Conservation (phyloP, 2,329 filamentous ascomycete genomes). For the Aspergillus fumigatus region DNA sequence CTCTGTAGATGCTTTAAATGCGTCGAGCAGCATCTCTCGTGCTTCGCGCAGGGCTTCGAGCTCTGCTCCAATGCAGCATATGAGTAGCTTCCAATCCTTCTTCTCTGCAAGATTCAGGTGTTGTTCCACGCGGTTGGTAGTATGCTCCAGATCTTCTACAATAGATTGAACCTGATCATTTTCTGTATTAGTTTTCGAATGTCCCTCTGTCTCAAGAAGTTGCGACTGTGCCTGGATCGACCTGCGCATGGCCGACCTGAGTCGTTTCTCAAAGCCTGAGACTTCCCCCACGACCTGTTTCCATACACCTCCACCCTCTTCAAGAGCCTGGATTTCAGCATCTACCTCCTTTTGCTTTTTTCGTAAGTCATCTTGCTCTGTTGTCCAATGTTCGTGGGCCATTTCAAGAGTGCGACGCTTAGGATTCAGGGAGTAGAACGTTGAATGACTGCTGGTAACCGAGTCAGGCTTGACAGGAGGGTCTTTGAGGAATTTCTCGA, state of each 20-base stretch:
- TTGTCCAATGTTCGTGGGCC: slow-evolving; percentile 54
- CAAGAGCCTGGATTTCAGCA: slow-evolving; percentile 52
- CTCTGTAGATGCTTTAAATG: slow-evolving; percentile 26
- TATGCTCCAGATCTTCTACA: slow-evolving; percentile 44
- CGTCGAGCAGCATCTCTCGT: slow-evolving; percentile 30
- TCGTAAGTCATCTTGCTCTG: slow-evolving; percentile 44
- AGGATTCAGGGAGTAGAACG: slow-evolving; percentile 50
- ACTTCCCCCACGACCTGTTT: slow-evolving; percentile 51
- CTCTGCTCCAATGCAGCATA: slow-evolving; percentile 60
- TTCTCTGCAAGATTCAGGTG: slow-evolving; percentile 49
- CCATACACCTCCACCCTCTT: slow-evolving; percentile 58
- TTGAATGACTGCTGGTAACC: slow-evolving; percentile 26
- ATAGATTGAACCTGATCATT: slow-evolving; percentile 28
- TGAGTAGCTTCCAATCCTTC: slow-evolving; percentile 56
- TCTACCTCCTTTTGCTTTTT: slow-evolving; percentile 45
- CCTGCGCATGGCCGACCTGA: slow-evolving; percentile 30
- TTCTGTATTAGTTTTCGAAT: slow-evolving; percentile 14
- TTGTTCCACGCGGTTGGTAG: slow-evolving; percentile 44
- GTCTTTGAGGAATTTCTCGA: slow-evolving; percentile 48
- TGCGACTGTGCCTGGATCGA: slow-evolving; percentile 23
- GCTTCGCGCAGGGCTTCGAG: slow-evolving; percentile 50
- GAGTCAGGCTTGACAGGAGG: slow-evolving; percentile 42
- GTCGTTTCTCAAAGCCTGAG: slow-evolving; percentile 45
- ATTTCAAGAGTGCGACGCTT: slow-evolving; percentile 57
- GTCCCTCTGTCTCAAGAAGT: slow-evolving; percentile 8